A percentile compares a stretch with the other conserved stretches of the same genome.
Evolutionary conservation across 1,284 basidiomycete genomes (phyloP).

Genomic region (Ustilago nuda): DNA sequence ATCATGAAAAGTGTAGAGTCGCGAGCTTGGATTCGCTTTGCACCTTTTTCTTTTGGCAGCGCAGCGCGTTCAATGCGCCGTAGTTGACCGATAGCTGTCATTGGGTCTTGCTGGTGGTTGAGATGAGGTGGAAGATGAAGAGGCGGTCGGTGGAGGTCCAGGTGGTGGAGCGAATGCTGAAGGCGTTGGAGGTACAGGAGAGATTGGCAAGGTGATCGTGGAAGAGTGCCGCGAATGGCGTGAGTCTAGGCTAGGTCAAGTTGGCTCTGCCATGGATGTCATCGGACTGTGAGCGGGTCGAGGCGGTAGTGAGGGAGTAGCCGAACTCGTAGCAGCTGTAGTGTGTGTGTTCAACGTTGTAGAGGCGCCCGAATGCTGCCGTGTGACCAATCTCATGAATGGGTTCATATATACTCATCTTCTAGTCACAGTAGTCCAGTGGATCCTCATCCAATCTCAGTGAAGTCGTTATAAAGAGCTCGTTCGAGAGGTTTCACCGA

Average conservation of each 20-base stretch:
- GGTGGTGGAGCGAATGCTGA: slow-evolving; percentile 25
- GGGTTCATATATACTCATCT: slow-evolving; percentile 11
- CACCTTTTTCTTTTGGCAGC: too few species aligned
- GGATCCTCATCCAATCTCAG: too few species aligned
- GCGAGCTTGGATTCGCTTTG: too few species aligned
- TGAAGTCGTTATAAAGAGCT: too few species aligned
- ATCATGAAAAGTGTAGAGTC: too few species aligned
- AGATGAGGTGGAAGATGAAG: slow-evolving; percentile 14
- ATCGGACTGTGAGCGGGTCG: slow-evolving; percentile 14
- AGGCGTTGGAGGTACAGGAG: slow-evolving; percentile 10
- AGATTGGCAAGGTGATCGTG: slow-evolving; percentile 2
- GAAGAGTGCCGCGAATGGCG: slow-evolving; percentile 37
- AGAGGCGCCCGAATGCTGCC: slow-evolving; percentile 15
- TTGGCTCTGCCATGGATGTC: slow-evolving; percentile 1
- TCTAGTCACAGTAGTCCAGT: too few species aligned
- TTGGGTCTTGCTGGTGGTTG: slow-evolving; percentile 11
- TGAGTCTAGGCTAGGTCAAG: slow-evolving; percentile 35
- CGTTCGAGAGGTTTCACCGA: too few species aligned
- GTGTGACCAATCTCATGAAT: slow-evolving; percentile 12
- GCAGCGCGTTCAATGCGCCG: slow-evolving; percentile 9
- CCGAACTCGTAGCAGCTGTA: background rate
- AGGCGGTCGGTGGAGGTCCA: slow-evolving; percentile 14
- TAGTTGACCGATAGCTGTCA: slow-evolving; percentile 41
- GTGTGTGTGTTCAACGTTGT: background rate
- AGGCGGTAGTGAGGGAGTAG: slow-evolving; percentile 26